phyloP scores from a whole-genome alignment of 2,329 filamentous ascomycete species.

The Capronia americana region DNA sequence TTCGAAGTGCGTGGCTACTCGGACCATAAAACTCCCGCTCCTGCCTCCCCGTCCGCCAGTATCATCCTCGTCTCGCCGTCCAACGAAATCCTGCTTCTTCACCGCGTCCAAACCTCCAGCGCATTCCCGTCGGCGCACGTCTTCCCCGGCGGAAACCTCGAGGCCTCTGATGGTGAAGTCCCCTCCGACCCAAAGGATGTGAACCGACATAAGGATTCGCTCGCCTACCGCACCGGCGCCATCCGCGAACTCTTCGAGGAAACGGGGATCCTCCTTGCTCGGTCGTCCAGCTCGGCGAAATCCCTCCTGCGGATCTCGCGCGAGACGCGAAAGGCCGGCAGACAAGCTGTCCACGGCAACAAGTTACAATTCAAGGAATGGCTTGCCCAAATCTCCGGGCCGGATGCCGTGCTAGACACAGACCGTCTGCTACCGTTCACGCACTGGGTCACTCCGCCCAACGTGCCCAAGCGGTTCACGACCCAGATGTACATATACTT shows the following conservation, averaged over 20 bases:
- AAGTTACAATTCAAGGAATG: conserved; percentile 72
- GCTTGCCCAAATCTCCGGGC: conserved; percentile 51
- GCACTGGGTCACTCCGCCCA: conserved; percentile 75
- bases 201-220: conserved; percentile 71
- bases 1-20: conserved; percentile 62
- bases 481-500: conserved; percentile 95
- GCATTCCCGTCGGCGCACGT: conserved; percentile 93
- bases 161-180: conserved; percentile 74
- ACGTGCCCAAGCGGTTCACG: conserved; percentile 76
- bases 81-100: conserved; percentile 87
- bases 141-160: conserved; percentile 86
- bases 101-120: conserved; percentile 79
- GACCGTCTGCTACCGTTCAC: conserved; percentile 79
- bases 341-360: conserved; percentile 72
- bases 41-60: conserved; percentile 53
- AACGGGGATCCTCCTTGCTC: conserved; percentile 82
- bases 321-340: conserved; percentile 68
- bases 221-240: conserved; percentile 79
- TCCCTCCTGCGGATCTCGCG: conserved; percentile 64
- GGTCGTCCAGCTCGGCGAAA: conserved; percentile 47
- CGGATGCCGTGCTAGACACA: conserved; percentile 60
- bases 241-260: conserved; percentile 95
- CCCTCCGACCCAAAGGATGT: conserved; percentile 52
- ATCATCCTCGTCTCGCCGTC: conserved; percentile 83
- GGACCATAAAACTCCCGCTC: conserved; percentile 32